phyloP scores from a whole-genome alignment of 2,329 filamentous ascomycete species.

The Phoma herbarum region DNA sequence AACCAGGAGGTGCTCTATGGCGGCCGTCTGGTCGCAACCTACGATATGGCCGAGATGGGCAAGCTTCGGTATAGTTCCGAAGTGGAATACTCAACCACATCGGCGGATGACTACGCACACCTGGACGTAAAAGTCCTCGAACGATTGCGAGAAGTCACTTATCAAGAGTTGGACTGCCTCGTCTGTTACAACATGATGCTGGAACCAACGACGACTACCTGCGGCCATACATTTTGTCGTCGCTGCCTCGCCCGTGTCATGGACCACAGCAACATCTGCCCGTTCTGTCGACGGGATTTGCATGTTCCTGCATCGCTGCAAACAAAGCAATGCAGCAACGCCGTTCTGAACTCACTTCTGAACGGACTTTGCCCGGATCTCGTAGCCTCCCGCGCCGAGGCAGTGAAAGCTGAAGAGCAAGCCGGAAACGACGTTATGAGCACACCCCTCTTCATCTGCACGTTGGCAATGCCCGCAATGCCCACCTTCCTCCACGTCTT shows the following conservation, averaged over 20 bases:
- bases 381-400: constrained; percentile 65
- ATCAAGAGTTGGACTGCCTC: constrained; percentile 83
- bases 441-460: constrained; percentile 78
- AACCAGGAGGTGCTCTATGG: constrained; percentile 60
- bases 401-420: constrained; percentile 66
- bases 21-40: constrained; percentile 72
- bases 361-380: constrained; percentile 73
- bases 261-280: constrained; percentile 80
- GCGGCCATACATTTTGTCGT: constrained; percentile 90
- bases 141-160: constrained; percentile 67
- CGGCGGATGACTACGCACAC: constrained; percentile 50
- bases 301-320: constrained; percentile 61
- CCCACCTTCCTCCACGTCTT: constrained; percentile 90
- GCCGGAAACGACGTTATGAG: constrained; percentile 65
- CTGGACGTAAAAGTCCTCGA: constrained; percentile 63
- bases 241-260: constrained; percentile 78
- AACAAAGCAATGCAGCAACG: constrained; percentile 65
- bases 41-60: constrained; percentile 69
- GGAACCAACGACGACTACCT: constrained; percentile 83
- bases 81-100: constrained; percentile 58
- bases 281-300: constrained; percentile 77
- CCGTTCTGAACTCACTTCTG: constrained; percentile 69
- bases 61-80: constrained; percentile 66
- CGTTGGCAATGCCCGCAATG: constrained; percentile 81
- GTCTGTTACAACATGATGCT: constrained; percentile 84